These are phyloP conservation scores for Aureobasidium subglaciale DNA, from an alignment of 2,329 filamentous ascomycete species.

Conservation along the genomic window DNA sequence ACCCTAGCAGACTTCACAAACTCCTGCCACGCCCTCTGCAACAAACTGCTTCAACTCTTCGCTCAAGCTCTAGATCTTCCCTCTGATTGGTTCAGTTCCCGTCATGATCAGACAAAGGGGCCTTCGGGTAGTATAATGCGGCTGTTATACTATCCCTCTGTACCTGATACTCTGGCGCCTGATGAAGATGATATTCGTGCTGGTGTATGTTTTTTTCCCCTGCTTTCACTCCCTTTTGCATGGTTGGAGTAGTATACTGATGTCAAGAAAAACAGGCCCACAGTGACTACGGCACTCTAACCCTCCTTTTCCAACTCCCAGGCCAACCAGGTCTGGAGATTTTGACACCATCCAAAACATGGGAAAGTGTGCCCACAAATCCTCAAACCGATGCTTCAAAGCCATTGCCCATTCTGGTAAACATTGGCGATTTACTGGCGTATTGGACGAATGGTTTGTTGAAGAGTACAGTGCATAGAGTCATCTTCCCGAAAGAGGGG, in stretches of 20 bases:
- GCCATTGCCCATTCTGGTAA: constrained; percentile 56
- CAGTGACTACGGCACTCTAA: constrained; percentile 71
- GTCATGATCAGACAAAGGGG: constrained; percentile 48
- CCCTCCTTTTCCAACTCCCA: constrained; percentile 72
- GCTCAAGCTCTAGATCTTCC: constrained; percentile 61
- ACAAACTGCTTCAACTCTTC: constrained; percentile 66
- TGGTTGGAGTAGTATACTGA: too few relatives aligned
- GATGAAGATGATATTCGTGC: constrained; percentile 65
- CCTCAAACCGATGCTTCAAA: constrained; percentile 20
- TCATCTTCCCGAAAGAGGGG: constrained; percentile 56
- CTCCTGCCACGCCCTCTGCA: constrained; percentile 66
- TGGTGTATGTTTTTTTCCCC: constrained; percentile 37
- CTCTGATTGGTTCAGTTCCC: constrained; percentile 51
- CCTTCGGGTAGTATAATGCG: constrained; percentile 46
- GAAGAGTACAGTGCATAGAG: constrained; percentile 81
- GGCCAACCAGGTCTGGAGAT: constrained; percentile 86
- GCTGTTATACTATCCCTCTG: constrained; percentile 44
- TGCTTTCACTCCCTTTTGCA: neutral
- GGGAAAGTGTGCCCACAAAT: constrained; percentile 39
- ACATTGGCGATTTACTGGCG: constrained; percentile 64
- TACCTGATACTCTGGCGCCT: constrained; percentile 31
- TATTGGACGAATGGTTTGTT: constrained; percentile 90
- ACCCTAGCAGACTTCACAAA: constrained; percentile 61
- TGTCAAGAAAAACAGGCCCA: constrained; percentile 65
- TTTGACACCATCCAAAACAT: constrained; percentile 45